Conservation (phyloP, 1,284 basidiomycete genomes). For the Takashimella tepidaria region DNA sequence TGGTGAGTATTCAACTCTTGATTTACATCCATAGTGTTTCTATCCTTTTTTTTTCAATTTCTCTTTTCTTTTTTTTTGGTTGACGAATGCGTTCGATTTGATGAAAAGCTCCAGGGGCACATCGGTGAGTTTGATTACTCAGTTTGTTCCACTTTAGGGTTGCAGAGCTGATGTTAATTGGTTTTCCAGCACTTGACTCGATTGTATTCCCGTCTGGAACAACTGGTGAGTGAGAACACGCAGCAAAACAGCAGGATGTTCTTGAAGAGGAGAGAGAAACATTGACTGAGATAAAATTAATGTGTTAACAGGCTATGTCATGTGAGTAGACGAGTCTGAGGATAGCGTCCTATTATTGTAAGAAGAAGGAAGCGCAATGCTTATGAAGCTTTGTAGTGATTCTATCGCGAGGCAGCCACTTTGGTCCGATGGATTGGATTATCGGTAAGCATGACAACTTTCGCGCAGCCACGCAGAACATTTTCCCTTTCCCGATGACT, state of each 20-base stretch:
- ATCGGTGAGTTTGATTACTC: slow-evolving; percentile 54
- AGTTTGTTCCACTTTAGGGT: no score
- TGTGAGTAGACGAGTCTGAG: slow-evolving; percentile 28
- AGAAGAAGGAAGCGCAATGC: not conserved
- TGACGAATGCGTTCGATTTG: no score
- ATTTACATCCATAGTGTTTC: no score
- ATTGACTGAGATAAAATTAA: not conserved
- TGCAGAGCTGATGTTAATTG: slow-evolving; percentile 8
- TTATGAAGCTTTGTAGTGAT: slow-evolving; percentile 55
- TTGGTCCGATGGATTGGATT: slow-evolving; percentile 83
- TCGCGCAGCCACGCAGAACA: no score
- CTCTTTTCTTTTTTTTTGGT: no score
- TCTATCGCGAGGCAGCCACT: slow-evolving; percentile 74
- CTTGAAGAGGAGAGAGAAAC: no score
- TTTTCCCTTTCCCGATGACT: no score
- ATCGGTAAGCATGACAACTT: slow-evolving; percentile 39
- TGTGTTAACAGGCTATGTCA: slow-evolving; percentile 22
- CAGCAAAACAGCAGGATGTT: no score
- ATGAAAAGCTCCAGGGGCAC: slow-evolving; percentile 71
- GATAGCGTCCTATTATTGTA: no score
- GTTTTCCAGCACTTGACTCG: slow-evolving; percentile 54
- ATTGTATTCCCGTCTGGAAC: slow-evolving; percentile 83
- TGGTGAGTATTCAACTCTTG: slow-evolving; percentile 47
- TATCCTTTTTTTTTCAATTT: no score
- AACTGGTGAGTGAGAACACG: slow-evolving; percentile 55